Percentiles rank a stretch among this genome's conserved stretches.
phyloP scores from a whole-genome alignment of 805 yeast genomes.

The Ogataea zsoltii region DNA sequence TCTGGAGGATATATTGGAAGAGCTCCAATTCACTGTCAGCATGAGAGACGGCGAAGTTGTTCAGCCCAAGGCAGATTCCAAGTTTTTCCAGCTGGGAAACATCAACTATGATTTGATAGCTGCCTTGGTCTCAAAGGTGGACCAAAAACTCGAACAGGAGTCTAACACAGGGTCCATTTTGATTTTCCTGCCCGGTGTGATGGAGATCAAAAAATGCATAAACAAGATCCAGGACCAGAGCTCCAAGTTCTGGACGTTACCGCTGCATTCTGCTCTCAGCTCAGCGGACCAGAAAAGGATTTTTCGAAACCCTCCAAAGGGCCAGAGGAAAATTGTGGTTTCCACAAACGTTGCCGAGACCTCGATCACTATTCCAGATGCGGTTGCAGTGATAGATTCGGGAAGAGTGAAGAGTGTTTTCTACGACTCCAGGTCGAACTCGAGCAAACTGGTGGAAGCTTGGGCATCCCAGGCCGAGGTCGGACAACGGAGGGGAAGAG shows the following conservation, averaged over 20 bases:
- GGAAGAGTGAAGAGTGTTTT: slow-evolving; percentile 82
- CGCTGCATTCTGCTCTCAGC: slow-evolving; percentile 85
- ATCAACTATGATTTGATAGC: slow-evolving; percentile 76
- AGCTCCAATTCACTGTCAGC: slow-evolving; percentile 56
- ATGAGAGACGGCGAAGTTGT: slow-evolving; percentile 37
- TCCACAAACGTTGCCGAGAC: slow-evolving; percentile 97
- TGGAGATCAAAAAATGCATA: slow-evolving; percentile 75
- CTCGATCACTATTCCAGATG: slow-evolving; percentile 93
- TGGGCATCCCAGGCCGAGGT: slow-evolving; percentile 93
- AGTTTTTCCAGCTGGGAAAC: slow-evolving; percentile 62
- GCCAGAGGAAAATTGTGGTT: slow-evolving; percentile 74
- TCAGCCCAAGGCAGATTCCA: slow-evolving; percentile 63
- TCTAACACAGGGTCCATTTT: slow-evolving; percentile 69
- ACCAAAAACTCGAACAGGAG: slow-evolving; percentile 44
- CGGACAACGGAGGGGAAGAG: slow-evolving; percentile 92
- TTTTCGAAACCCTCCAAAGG: slow-evolving; percentile 55
- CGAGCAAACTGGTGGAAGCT: slow-evolving; percentile 69
- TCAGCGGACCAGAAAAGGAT: slow-evolving; percentile 82
- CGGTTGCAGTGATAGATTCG: slow-evolving; percentile 85
- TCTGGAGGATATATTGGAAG: slow-evolving; percentile 63
- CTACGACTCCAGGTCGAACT: slow-evolving; percentile 66
- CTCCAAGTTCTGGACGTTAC: slow-evolving; percentile 49
- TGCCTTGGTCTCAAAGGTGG: slow-evolving; percentile 52
- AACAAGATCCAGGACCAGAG: slow-evolving; percentile 30
- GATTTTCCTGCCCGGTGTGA: slow-evolving; percentile 86